Percentiles rank a stretch among this genome's conserved stretches.
phyloP scores from a whole-genome alignment of 345 rosid species.

The Theobroma cacao region DNA sequence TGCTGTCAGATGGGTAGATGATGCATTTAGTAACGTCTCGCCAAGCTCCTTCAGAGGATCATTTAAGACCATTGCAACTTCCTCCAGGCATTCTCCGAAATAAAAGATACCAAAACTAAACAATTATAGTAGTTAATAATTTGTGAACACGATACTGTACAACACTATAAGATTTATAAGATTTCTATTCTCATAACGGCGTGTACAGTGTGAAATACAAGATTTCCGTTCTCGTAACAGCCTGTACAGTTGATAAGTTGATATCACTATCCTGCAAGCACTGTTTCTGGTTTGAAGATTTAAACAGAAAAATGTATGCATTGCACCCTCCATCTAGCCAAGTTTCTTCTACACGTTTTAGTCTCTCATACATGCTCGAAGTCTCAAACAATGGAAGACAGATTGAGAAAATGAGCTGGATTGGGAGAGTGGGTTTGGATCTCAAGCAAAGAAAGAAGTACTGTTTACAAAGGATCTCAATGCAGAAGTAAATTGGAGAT shows the following conservation, averaged over 20 bases:
- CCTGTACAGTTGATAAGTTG: no score
- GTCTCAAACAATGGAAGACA: neutral
- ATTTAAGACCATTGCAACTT: neutral
- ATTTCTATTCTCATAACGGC: no score
- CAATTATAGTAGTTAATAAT: no score
- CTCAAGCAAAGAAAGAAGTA: neutral
- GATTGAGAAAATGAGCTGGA: neutral
- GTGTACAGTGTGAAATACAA: no score
- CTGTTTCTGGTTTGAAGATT: no score
- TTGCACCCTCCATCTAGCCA: no score
- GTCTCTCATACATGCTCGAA: neutral
- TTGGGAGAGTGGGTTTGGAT: neutral
- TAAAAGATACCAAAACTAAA: neutral
- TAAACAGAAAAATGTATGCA: no score
- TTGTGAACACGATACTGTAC: no score
- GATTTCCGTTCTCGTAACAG: no score
- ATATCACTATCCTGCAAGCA: no score
- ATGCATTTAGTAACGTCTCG: neutral
- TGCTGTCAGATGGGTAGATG: slow-evolving; percentile 44
- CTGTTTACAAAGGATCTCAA: neutral
- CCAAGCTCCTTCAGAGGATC: neutral
- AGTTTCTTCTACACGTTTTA: neutral
- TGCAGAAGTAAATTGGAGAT: neutral
- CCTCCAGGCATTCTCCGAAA: neutral
- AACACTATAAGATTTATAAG: no score